Percentiles rank a stretch among this genome's conserved stretches.
Evolutionary conservation across 495 filamentous ascomycete species (phyloP).

Genomic region (Penicillium ucsense): DNA sequence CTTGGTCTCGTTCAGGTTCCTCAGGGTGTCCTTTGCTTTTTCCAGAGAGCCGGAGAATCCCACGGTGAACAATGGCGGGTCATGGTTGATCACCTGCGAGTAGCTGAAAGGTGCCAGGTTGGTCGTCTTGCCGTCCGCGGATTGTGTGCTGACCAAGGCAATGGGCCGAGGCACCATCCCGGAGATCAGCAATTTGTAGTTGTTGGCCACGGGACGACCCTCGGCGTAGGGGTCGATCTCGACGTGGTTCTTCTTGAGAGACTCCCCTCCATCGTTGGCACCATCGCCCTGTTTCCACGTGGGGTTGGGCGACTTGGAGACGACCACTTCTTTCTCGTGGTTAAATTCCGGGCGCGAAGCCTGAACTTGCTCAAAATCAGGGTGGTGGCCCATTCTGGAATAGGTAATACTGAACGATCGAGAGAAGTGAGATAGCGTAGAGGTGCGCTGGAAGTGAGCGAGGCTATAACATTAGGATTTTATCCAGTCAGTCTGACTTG

Average conservation of each 20-base stretch:
- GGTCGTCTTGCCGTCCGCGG: slow-evolving; percentile 45
- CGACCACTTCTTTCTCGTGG: slow-evolving; percentile 39
- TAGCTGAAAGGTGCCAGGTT: slow-evolving; percentile 89
- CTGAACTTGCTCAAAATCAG: slow-evolving; percentile 73
- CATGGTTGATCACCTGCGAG: slow-evolving; percentile 73
- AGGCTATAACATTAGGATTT: neutral
- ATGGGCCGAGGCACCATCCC: slow-evolving; percentile 78
- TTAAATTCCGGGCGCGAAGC: slow-evolving; percentile 60
- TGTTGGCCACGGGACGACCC: slow-evolving; percentile 55
- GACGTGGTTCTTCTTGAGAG: slow-evolving; percentile 52
- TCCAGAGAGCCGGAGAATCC: slow-evolving; percentile 50
- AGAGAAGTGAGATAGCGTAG: neutral
- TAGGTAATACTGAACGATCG: slow-evolving; percentile 15
- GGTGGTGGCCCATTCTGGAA: slow-evolving; percentile 18
- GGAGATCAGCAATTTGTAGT: slow-evolving; percentile 90
- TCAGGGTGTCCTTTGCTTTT: slow-evolving; percentile 64
- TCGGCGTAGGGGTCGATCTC: slow-evolving; percentile 74
- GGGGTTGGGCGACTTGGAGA: slow-evolving; percentile 64
- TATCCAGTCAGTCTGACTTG: too few relatives aligned
- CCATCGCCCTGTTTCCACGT: slow-evolving; percentile 73
- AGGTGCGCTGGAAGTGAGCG: neutral
- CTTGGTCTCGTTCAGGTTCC: slow-evolving; percentile 56
- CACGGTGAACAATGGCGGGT: slow-evolving; percentile 82
- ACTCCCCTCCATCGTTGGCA: slow-evolving; percentile 51
- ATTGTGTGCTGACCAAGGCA: slow-evolving; percentile 52